These are phyloP conservation scores for Pseudopithomyces chartarum DNA, from an alignment of 2,329 filamentous ascomycete species.

Conservation along the genomic window DNA sequence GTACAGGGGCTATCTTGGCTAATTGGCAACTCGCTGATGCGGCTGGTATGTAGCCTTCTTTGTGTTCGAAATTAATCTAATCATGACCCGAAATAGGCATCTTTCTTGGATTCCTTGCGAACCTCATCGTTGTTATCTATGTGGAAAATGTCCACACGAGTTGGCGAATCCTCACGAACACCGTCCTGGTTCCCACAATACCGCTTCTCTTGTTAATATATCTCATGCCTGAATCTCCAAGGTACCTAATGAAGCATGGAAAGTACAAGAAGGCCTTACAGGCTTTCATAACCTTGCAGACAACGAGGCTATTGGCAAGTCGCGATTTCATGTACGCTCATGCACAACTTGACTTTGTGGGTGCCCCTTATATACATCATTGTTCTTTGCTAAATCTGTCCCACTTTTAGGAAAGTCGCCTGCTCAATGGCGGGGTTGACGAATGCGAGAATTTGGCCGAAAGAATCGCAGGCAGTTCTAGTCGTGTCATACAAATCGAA, in stretches of 20 bases:
- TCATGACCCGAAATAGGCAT: conserved; percentile 11
- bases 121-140: conserved; percentile 21
- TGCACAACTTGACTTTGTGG: conserved; percentile 24
- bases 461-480: conserved; percentile 12
- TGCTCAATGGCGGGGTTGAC: conserved; percentile 17
- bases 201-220: conserved; percentile 26
- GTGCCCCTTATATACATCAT: not conserved
- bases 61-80: not conserved
- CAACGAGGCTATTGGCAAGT: conserved; percentile 21
- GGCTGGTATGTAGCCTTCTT: conserved; percentile 9
- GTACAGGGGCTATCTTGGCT: conserved; percentile 19
- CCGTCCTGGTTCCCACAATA: conserved; percentile 23
- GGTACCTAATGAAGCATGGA: conserved; percentile 30
- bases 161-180: conserved; percentile 28
- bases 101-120: conserved; percentile 23
- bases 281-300: conserved; percentile 23
- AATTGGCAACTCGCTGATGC: conserved; percentile 31
- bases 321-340: conserved; percentile 31
- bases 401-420: conserved; percentile 12
- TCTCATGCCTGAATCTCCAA: conserved; percentile 24
- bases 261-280: conserved; percentile 22
- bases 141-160: conserved; percentile 1
- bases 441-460: conserved; percentile 17
- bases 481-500: not conserved
- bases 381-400: not conserved